Evolutionary conservation across 1,284 basidiomycete genomes (phyloP), one percentile per base, ranked within the genome.

Genomic region (Austroboletus novae-zelandiae): DNA sequence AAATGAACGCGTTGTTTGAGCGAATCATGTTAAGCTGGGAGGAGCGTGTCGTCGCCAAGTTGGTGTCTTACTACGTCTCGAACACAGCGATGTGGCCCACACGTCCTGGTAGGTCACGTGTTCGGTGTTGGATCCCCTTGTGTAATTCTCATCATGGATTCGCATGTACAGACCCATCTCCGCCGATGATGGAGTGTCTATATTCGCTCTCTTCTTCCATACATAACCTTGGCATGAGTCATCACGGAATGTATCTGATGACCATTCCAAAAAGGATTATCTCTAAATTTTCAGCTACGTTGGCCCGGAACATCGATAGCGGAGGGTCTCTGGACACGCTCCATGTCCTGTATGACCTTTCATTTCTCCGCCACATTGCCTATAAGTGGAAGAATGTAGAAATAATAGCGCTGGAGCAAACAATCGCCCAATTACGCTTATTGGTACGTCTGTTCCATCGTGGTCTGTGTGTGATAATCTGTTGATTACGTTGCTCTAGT

Each of bases 171-270:
- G 71, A 73, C 15, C 80, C 83, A 47, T 86, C 85, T 39, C 65
- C 76, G 42, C 61, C 70, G 35, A 71, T 88, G 37, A 70, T 82
- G 51, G 71, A 77, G 40, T 78, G 80, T 11, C 61, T 89, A 41
- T 64, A 82, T 42, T 67, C 71, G 1, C 64, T 89, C n/a, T 79
- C 78, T 32, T 72, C 71, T 11, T 75, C 75, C 5, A 65, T 85
- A 46, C 78, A 81, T 52, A 74, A 77, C 18, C 61, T 88, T 14
- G 79, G 81, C 2, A 62, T 76, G 45, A 66, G 71, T 42, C 67
- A 71, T 48, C 67, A 75, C 44, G 63, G 66, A 31, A 51, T 57
- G 25, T 69, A 65, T 52, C 50, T 56, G 71, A 71, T 47, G 53
- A 58, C 40, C 50, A 54, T 44, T 61, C 76, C 40, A 63, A 74